Evolutionary conservation across 2,329 filamentous ascomycete species (phyloP).

Genomic region (Cladophialophora chaetospira): DNA sequence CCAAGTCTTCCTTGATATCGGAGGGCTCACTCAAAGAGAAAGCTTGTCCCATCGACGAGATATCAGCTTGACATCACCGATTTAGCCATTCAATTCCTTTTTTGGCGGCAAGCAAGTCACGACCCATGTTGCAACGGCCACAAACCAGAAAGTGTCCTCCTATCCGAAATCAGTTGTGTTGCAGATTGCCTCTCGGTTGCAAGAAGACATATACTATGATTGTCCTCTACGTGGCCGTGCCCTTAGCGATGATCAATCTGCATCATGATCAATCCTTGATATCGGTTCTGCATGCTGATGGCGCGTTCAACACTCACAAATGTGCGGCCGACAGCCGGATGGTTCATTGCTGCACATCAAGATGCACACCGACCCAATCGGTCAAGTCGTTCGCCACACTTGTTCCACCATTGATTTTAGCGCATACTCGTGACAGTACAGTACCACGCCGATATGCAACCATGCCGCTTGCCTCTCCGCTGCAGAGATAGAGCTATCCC

Average conservation of each 20-base stretch:
- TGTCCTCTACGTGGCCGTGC: neutral
- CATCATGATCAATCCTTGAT: neutral
- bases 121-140: no score
- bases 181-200: no score
- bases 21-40: neutral
- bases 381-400: slow-evolving; percentile 17
- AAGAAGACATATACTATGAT: neutral
- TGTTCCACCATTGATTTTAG: slow-evolving; percentile 28
- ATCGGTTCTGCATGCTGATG: neutral
- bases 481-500: slow-evolving; percentile 18
- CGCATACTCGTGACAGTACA: slow-evolving; percentile 16
- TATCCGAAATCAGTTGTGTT: no score
- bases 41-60: neutral
- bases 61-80: neutral
- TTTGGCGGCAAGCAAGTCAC: neutral
- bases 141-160: no score
- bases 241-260: neutral
- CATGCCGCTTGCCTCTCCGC: slow-evolving; percentile 10
- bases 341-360: neutral
- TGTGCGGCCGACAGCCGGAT: neutral
- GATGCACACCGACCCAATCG: slow-evolving; percentile 2
- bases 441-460: slow-evolving; percentile 12
- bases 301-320: neutral
- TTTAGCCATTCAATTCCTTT: neutral
- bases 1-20: neutral